Evolutionary conservation across 345 rosid species (phyloP).

Genomic region (Syzygium oleosum): DNA sequence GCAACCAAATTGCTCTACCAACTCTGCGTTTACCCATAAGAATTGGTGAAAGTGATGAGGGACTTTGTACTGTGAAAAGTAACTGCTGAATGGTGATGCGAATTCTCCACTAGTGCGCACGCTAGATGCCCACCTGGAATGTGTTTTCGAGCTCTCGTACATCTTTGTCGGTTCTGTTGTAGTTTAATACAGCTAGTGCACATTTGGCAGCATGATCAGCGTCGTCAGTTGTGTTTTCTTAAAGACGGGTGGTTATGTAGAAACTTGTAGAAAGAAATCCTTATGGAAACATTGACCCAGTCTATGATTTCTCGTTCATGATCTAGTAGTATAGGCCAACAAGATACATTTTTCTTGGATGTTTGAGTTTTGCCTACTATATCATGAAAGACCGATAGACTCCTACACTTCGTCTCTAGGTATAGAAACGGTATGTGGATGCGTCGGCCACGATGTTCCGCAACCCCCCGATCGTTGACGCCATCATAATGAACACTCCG

Average conservation of each 20-base stretch:
- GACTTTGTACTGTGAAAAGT: background rate
- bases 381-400: background rate
- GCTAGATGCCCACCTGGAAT: background rate
- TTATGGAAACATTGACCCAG: background rate
- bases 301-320: background rate
- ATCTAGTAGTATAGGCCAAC: background rate
- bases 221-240: background rate
- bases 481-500: conserved; percentile 79
- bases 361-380: background rate
- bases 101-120: background rate
- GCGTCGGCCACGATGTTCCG: conserved; percentile 77
- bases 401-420: conserved; percentile 11
- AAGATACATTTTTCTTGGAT: background rate
- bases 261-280: background rate
- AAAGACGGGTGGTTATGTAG: background rate
- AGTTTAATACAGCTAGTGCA: background rate
- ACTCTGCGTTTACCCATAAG: background rate
- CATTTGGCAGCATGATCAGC: background rate
- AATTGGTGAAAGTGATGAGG: background rate
- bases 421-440: conserved; percentile 71
- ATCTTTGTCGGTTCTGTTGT: background rate
- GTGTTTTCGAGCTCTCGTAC: background rate
- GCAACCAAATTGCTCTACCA: background rate
- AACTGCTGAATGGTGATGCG: background rate
- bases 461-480: conserved; percentile 88